phyloP scores from a whole-genome alignment of 768 basidiomycete species.

The Pisolithus sp. region DNA sequence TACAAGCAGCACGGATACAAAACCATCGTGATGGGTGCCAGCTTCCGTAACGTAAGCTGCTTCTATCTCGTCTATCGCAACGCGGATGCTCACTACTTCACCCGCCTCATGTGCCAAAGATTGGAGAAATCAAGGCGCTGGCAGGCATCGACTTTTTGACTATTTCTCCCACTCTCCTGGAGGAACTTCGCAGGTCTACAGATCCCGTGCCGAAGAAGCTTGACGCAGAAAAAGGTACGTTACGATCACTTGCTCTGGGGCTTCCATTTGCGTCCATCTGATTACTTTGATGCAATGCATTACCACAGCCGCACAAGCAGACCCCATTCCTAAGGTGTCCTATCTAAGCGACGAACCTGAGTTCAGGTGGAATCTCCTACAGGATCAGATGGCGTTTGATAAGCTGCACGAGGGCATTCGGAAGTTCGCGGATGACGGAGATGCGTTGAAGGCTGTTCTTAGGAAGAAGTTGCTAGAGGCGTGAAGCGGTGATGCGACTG shows the following conservation, averaged over 20 bases:
- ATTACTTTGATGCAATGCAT: background rate
- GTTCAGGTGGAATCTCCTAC: conserved; percentile 87
- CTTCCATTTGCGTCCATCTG: background rate
- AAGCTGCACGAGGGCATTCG: conserved; percentile 95
- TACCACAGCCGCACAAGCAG: conserved; percentile 49
- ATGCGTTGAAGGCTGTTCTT: conserved; percentile 75
- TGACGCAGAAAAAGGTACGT: conserved; percentile 50
- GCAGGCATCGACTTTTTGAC: conserved; percentile 96
- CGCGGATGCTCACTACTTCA: background rate
- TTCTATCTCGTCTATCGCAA: background rate
- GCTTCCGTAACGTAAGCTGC: conserved; percentile 83
- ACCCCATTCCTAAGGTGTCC: conserved; percentile 69
- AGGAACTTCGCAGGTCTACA: conserved; percentile 76
- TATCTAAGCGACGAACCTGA: conserved; percentile 87
- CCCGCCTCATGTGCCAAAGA: no score
- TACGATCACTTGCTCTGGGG: background rate
- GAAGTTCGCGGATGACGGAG: conserved; percentile 93
- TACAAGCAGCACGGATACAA: conserved; percentile 97
- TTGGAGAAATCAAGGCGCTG: conserved; percentile 86
- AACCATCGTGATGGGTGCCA: conserved; percentile 98
- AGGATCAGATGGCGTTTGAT: conserved; percentile 94
- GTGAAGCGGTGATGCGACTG: background rate
- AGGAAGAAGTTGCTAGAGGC: conserved; percentile 45
- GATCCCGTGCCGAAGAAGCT: conserved; percentile 79
- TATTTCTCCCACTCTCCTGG: conserved; percentile 81